These are phyloP conservation scores for Phytophthora palmivora DNA, from an alignment of 352 stramenopile genomes.

Conservation along the genomic window DNA sequence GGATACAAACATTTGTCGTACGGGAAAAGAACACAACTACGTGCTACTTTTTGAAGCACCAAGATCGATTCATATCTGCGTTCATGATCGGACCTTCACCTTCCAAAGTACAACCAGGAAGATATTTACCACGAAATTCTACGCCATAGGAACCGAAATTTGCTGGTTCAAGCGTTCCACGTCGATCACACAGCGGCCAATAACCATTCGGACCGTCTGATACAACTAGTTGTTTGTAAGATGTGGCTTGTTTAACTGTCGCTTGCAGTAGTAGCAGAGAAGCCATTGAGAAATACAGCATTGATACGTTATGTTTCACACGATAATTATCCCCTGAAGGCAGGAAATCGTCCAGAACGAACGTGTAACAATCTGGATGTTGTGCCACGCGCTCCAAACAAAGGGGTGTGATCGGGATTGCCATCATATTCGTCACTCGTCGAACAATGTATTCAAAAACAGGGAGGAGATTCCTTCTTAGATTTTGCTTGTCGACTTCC, in stretches of 20 bases:
- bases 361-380: slow-evolving; percentile 73
- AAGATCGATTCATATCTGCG: slow-evolving; percentile 82
- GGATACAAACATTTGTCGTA: slow-evolving; percentile 58
- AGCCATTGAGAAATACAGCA: slow-evolving; percentile 91
- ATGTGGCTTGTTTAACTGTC: slow-evolving; percentile 74
- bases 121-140: slow-evolving; percentile 59
- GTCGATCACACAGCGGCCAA: slow-evolving; percentile 88
- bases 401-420: slow-evolving; percentile 46
- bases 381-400: slow-evolving; percentile 55
- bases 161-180: slow-evolving; percentile 62
- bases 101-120: slow-evolving; percentile 75
- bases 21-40: slow-evolving; percentile 65
- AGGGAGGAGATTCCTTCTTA: slow-evolving; percentile 62
- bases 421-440: slow-evolving; percentile 63
- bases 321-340: slow-evolving; percentile 41
- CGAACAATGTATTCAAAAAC: slow-evolving; percentile 60
- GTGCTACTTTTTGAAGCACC: slow-evolving; percentile 58
- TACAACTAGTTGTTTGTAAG: slow-evolving; percentile 84
- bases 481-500: slow-evolving; percentile 80
- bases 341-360: slow-evolving; percentile 79
- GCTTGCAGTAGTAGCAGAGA: slow-evolving; percentile 83
- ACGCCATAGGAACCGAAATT: slow-evolving; percentile 75
- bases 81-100: slow-evolving; percentile 80
- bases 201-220: slow-evolving; percentile 79
- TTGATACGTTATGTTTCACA: slow-evolving; percentile 86